Evolutionary conservation across 148 eudicot genomes (phyloP).

Genomic region (Arctostaphylos glauca): DNA sequence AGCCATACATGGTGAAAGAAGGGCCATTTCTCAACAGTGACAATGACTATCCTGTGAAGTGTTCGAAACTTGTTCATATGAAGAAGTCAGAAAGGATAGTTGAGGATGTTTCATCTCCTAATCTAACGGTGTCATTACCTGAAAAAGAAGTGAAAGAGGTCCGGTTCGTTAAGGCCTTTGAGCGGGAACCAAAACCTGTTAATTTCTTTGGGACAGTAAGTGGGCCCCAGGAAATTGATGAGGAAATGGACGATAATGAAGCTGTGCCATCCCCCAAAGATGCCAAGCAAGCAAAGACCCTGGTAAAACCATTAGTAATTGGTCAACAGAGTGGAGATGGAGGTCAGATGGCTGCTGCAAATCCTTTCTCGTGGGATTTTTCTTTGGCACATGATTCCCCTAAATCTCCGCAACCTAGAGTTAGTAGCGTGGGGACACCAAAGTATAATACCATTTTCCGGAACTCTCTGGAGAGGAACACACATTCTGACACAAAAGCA

Average conservation of each 20-base stretch:
- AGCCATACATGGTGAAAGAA: constrained; percentile 94
- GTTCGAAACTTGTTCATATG: constrained; percentile 71
- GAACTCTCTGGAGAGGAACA: constrained; percentile 33
- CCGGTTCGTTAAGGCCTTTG: constrained; percentile 27
- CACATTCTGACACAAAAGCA: constrained; percentile 27
- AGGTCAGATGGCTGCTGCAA: constrained; percentile 26
- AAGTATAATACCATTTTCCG: constrained; percentile 26
- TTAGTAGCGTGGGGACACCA: constrained; percentile 28
- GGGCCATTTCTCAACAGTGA: constrained; percentile 68
- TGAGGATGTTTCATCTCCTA: constrained; percentile 61
- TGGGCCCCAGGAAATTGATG: constrained; percentile 25
- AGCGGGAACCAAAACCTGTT: constrained; percentile 26
- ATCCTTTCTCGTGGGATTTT: constrained; percentile 32
- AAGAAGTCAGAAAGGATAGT: constrained; percentile 61
- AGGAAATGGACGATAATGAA: constrained; percentile 43
- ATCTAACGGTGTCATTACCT: constrained; percentile 19
- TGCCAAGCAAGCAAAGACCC: constrained; percentile 28
- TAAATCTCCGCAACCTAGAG: constrained; percentile 27
- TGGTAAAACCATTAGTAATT: constrained; percentile 28
- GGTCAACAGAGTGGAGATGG: constrained; percentile 29
- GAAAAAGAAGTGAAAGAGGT: constrained; percentile 31
- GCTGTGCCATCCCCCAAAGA: constrained; percentile 43
- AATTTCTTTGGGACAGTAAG: constrained; percentile 18
- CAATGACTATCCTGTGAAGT: constrained; percentile 65
- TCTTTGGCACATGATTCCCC: constrained; percentile 21